Base-by-base conservation (phyloP, 1,139 yeast species). In the Protomyces inundatus region DNA sequence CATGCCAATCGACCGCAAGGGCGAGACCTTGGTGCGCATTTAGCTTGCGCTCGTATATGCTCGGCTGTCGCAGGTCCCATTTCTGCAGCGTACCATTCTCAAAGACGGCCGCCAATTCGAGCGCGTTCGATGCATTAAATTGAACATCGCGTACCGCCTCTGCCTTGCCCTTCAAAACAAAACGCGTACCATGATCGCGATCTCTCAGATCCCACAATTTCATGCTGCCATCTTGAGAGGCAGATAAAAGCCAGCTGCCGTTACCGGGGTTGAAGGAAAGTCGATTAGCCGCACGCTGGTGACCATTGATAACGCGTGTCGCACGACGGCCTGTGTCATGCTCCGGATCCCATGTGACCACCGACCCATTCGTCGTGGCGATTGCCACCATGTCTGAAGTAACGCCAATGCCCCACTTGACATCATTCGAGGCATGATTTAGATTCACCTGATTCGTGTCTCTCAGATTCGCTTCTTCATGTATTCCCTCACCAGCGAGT, bases 21-120 rank as follows among this genome's bases (percentile, higher is more conserved):
- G 96, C 98, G 0, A 96, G 95, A 0, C 96, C 96, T 0, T 93
- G 83, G 73, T 93, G 98, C 2, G 96, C 95, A 70, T 87, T 89
- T 74, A 95, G 82, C 67, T 87, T 84, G 58, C 85, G 78, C 69
- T 90, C 97, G 12, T 73, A 71, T 14, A 61, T 54, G 9, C 68
- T 66, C 4, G 77, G 73, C 64, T 80, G 80, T 64, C 98, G 80
- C 16, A 89, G 70, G 74, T 93, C 99, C 84, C 90, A 91, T 69
- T 87, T 85, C 70, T 88, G 85, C 50, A 93, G 80, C 1, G 90
- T 83, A 4, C 99, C 99, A 1, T 91, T 85, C 72, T 95, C 98
- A 74, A 89, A 95, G 1, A 89, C 91, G 0, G 95, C 82, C 1
- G 86, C 87, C 66, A 86, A 76, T 59, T 79, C 79, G 66, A 76